These are phyloP conservation scores for Penicillium cataractarum DNA, from an alignment of 495 filamentous ascomycete genomes.

Conservation along the genomic window DNA sequence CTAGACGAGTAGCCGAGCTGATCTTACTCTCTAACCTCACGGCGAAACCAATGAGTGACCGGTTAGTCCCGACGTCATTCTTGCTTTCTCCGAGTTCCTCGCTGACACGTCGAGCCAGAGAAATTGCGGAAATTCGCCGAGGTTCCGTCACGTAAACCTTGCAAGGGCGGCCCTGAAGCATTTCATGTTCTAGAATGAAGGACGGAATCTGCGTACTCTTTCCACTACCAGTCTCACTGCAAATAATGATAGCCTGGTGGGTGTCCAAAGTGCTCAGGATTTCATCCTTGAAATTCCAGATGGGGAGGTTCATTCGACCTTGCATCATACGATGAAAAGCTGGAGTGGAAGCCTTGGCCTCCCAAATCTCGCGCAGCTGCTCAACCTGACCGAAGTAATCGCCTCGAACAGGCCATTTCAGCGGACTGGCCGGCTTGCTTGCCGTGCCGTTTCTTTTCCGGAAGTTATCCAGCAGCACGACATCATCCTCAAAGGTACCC, in stretches of 20 bases:
- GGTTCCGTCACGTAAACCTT: slow-evolving; percentile 96
- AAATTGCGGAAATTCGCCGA: slow-evolving; percentile 94
- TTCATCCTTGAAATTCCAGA: slow-evolving; percentile 80
- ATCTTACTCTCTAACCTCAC: slow-evolving; percentile 89
- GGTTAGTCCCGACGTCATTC: slow-evolving; percentile 75
- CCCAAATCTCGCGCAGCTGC: slow-evolving; percentile 67
- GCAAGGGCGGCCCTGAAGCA: slow-evolving; percentile 76
- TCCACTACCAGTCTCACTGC: slow-evolving; percentile 94
- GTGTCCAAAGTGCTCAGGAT: slow-evolving; percentile 72
- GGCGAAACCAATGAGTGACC: slow-evolving; percentile 90
- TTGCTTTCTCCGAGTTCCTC: slow-evolving; percentile 90
- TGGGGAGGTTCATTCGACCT: slow-evolving; percentile 74
- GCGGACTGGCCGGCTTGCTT: slow-evolving; percentile 47
- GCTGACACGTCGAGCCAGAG: slow-evolving; percentile 85
- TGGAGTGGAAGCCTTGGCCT: slow-evolving; percentile 62
- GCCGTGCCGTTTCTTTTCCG: slow-evolving; percentile 61
- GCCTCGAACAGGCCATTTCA: slow-evolving; percentile 37
- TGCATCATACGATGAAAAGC: slow-evolving; percentile 54
- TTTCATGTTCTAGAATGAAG: slow-evolving; percentile 86
- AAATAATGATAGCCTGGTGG: slow-evolving; percentile 85
- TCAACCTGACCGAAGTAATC: slow-evolving; percentile 50
- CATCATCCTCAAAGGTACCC: slow-evolving; percentile 63
- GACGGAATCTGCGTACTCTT: slow-evolving; percentile 97
- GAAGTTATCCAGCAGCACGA: slow-evolving; percentile 72
- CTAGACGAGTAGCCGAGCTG: slow-evolving; percentile 74